Conservation (phyloP, 73 alveolate genomes). For the Uronychia binucleata region DNA sequence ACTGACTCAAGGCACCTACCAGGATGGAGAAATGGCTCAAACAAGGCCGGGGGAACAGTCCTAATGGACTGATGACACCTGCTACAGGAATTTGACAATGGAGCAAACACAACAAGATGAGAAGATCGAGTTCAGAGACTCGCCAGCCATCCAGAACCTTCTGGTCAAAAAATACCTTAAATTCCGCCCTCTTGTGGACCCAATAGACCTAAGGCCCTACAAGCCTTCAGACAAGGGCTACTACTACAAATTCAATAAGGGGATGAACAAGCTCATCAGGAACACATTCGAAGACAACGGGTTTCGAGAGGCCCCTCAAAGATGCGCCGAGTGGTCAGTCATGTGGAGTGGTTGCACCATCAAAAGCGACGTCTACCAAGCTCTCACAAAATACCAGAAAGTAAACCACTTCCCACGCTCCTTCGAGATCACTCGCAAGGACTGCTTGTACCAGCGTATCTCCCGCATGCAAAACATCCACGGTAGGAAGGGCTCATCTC, state of each 20-base stretch:
- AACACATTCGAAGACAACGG: constrained; percentile 65
- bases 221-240: constrained; percentile 60
- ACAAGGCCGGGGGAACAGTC: too few relatives aligned
- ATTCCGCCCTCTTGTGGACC: constrained; percentile 56
- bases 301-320: constrained; percentile 37
- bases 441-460: constrained; percentile 68
- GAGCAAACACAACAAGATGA: too few relatives aligned
- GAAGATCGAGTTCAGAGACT: too few relatives aligned
- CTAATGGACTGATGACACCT: too few relatives aligned
- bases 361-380: constrained; percentile 14
- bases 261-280: constrained; percentile 20
- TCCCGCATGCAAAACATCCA: constrained; percentile 67
- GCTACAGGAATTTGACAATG: too few relatives aligned
- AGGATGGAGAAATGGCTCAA: too few relatives aligned
- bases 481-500: too few relatives aligned
- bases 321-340: constrained; percentile 39
- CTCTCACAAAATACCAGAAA: constrained; percentile 74
- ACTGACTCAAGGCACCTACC: too few relatives aligned
- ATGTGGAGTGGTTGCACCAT: constrained; percentile 37
- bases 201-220: constrained; percentile 41
- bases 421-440: constrained; percentile 85
- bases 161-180: constrained; percentile 30
- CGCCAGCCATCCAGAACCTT: not conserved
- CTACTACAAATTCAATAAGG: constrained; percentile 45
- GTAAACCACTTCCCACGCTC: constrained; percentile 84